Evolutionary conservation across 805 yeast species (phyloP), one percentile per base, ranked within the genome.

Genomic region (Wickerhamia fluorescens): DNA sequence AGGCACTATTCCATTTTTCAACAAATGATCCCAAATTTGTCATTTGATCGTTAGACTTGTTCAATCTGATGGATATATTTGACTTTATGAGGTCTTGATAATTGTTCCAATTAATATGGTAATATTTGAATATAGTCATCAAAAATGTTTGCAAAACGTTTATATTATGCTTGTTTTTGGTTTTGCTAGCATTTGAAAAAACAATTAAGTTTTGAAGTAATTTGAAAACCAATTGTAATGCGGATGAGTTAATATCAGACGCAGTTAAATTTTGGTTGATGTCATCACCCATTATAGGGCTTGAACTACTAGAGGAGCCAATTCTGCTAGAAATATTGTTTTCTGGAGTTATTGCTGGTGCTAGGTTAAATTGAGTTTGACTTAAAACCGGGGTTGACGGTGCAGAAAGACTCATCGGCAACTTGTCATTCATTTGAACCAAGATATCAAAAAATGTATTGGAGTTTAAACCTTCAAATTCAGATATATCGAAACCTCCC

Each of bases 361-460:
- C n/a, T n/a, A n/a, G n/a, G n/a, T n/a, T n/a, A n/a, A n/a, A n/a
- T n/a, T n/a, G n/a, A n/a, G n/a, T n/a, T n/a, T n/a, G n/a, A n/a
- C n/a, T n/a, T n/a, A n/a, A n/a, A 5, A 60, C 45, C 13, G 70
- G 68, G 3, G 68, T 63, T 2, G 65, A 52, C 6, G 68, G 67
- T 4, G 70, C 68, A 12, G 65, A 57, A 20, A 61, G 44, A 45
- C 68, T 61, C 37, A 63, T 50, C 0, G 70, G 68, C 23, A 61
- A 44, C 27, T 51, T 51, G 42, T 63, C 70, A 41, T 60, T 61
- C n/a, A 61, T 39, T 33, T 61, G 68, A 20, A 45, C 31, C 8
- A 61, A 25, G 17, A 62, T 42, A 30, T 59, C 63, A 31, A 59
- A 59, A 10, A 63, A 42, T 5, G 38, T 36, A 11, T 37, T 49